Base-by-base conservation (phyloP, 768 basidiomycete genomes). In the Hemileccinum rubropunctum region DNA sequence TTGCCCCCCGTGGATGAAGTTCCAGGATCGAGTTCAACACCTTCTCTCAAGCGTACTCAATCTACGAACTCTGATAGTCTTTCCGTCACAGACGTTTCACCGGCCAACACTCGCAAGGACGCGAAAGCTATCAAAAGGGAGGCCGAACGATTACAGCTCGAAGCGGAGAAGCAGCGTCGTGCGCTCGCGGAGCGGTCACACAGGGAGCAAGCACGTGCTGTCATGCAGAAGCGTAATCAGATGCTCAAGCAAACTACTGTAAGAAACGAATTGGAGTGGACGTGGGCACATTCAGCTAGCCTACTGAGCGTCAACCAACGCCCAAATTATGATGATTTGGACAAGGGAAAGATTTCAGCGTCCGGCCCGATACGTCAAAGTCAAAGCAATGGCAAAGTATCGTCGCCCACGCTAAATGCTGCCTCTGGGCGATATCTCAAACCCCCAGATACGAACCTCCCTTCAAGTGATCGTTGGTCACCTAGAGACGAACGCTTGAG, bases 151-250 rank as follows among this genome's bases (percentile, higher is more conserved):
- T 66, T 88, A 44, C 81, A 83, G 49, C 81, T 79, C 51, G 91
- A 95, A 68, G 88, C 88, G 17, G 91, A 94, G 74, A 81, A 85
- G 61, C 88, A 90, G 58, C 84, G 86, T 54, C 88, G 91, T 55
- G 83, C 83, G 48, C 76, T 88, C 54, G 82, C 79, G 15, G 82
- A 85, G 66, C 83, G 82, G 59, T 83, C 74, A 62, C 83, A 90
- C 53, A 82, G 84, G 59, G 94, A 97, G 60, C 88, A 93, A 68
- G 90, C 93, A 15, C 82, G 93, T 47, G 91, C 91, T 38, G 93
- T 95, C 69, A 88, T 95, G 84, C 81, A 85, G 61, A 95, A 95
- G 73, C 86, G 91, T 56, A 84, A 81, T 52, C 82, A 85, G 57
- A 77, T 91, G 68, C 74, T 88, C 59, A 80, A 80, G 62, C 78